Percentiles rank a stretch among this genome's conserved stretches.
These are phyloP conservation scores for Serendipita sp. DNA, from an alignment of 768 basidiomycete genomes.

Conservation along the genomic window DNA sequence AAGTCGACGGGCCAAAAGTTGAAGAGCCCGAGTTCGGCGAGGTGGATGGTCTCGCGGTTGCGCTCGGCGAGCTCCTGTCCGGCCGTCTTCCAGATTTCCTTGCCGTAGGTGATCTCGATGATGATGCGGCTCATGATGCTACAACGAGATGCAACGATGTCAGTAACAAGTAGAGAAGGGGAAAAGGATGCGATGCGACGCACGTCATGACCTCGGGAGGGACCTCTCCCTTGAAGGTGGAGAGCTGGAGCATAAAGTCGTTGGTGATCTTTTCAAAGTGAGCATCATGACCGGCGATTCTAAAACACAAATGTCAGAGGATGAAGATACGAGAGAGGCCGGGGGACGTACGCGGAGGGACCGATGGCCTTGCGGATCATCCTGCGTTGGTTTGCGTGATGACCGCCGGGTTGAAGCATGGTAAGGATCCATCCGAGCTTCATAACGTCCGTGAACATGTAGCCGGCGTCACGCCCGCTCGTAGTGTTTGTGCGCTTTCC, in stretches of 20 bases:
- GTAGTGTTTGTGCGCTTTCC: slow-evolving; percentile 14
- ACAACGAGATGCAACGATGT: no score
- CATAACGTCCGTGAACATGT: slow-evolving; percentile 2
- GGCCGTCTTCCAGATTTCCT: not conserved
- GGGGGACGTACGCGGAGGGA: not conserved
- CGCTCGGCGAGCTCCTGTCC: not conserved
- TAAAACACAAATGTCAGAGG: no score
- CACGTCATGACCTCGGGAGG: not conserved
- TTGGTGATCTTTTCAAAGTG: not conserved
- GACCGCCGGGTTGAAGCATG: not conserved
- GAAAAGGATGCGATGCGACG: not conserved
- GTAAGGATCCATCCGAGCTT: not conserved
- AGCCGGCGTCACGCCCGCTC: slow-evolving; percentile 9
- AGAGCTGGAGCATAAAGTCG: not conserved
- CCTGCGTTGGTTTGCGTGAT: not conserved
- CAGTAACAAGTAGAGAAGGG: no score
- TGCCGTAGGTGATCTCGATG: not conserved
- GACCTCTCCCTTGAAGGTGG: not conserved
- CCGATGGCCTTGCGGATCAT: not conserved
- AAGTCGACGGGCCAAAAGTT: not conserved
- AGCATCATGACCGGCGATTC: not conserved
- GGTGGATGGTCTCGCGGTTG: not conserved
- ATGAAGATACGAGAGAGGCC: no score
- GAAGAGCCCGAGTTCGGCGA: not conserved
- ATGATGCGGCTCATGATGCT: not conserved